Base-by-base conservation (phyloP, 352 stramenopile genomes). In the Lagenidium giganteum region DNA sequence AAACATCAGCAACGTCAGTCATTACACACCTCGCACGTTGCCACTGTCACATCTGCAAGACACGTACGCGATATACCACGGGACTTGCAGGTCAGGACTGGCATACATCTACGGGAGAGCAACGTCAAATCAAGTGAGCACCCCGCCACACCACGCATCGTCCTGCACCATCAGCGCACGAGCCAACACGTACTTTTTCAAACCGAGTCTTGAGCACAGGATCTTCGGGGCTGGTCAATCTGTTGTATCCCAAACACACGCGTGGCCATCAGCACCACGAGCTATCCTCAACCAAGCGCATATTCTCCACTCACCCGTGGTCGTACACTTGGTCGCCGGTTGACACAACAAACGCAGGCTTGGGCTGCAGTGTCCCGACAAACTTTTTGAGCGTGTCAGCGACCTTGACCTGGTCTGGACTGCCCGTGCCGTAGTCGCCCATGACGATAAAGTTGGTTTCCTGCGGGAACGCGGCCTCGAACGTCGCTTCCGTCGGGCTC, bases 311-410 rank as follows among this genome's bases (percentile, higher is more conserved):
- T 37, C 33, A 93, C 79, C 82, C 82, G 42, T 89, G 73, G 14
- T 86, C 71, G 45, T 94, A 94, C 49, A 94, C 83, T 44, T 94
- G 82, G 40, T 94, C 82, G 31, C 82, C 82, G 7, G 80, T 91
- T 1, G 82, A 90, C 22, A 94, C 26, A 31, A 94, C 70, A 47
- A 94, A 94, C 4, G 78, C 57, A 13, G 79, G 76, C 14, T 63
- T 54, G 7, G 79, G 80, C 16, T 86, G 49, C 37, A 90, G 64
- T 26, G 59, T 61, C 1, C 57, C 55, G 5, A 61, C 73, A 51
- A 83, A 82, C 21, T 68, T 54, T 42, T 80, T 75, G 14, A 94
- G 60, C 31, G 73, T 60, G n/a, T 68, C 30, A 0, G 77, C 80
- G 9, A 90, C 79, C 42, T 72, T 66, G 20, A 54, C 48, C 54